phyloP scores from a whole-genome alignment of 371 early-diverging fungal species.

The Mortierella sp. region DNA sequence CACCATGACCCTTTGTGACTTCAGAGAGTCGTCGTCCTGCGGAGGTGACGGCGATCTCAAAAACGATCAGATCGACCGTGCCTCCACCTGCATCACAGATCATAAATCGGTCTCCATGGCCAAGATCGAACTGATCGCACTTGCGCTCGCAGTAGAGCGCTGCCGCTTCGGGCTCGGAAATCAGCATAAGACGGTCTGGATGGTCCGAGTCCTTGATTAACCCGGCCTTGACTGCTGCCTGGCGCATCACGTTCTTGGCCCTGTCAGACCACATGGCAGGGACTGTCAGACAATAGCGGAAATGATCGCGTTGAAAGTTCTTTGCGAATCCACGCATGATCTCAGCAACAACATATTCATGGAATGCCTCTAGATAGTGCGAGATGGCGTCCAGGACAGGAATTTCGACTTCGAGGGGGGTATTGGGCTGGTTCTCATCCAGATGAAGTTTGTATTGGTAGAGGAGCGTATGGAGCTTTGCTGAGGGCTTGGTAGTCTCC shows the following conservation, averaged over 20 bases:
- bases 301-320: constrained; percentile 61
- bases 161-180: constrained; percentile 66
- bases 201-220: constrained; percentile 56
- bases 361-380: constrained; percentile 61
- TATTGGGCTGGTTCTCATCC: constrained; percentile 60
- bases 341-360: constrained; percentile 58
- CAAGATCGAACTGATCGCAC: constrained; percentile 62
- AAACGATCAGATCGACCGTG: constrained; percentile 68
- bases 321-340: constrained; percentile 62
- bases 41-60: constrained; percentile 53
- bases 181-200: constrained; percentile 61
- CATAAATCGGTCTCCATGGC: constrained; percentile 62
- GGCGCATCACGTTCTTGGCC: constrained; percentile 64
- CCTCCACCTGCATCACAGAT: constrained; percentile 72
- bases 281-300: constrained; percentile 63
- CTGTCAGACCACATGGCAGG: constrained; percentile 65
- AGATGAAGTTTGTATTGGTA: constrained; percentile 69
- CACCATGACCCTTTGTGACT: constrained; percentile 69
- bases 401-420: constrained; percentile 57
- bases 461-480: constrained; percentile 56
- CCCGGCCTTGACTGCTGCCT: constrained; percentile 61
- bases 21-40: constrained; percentile 60
- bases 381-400: constrained; percentile 62
- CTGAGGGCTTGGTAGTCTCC: constrained; percentile 61
- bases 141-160: constrained; percentile 67